These are phyloP conservation scores for Tetrahymena thermophila DNA, from an alignment of 73 alveolate genomes.

Conservation along the genomic window DNA sequence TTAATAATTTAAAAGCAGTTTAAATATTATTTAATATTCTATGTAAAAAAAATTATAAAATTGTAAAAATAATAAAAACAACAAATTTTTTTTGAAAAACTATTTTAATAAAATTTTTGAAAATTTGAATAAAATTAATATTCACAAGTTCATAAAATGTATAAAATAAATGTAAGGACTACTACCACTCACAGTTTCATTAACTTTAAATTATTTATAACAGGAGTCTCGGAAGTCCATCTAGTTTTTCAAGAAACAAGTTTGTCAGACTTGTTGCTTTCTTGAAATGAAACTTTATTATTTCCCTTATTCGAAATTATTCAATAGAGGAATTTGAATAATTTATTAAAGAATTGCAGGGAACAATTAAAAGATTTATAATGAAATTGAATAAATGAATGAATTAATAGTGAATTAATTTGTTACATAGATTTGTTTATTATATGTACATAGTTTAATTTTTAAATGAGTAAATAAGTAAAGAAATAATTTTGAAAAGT, in stretches of 20 bases:
- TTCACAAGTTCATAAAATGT: neutral
- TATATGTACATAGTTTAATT: no score
- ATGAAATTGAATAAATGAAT: no score
- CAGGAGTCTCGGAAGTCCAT: conserved; percentile 7
- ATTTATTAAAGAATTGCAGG: neutral
- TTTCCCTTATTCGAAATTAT: neutral
- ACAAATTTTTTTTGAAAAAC: no score
- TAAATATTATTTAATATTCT: no score
- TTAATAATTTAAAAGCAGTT: no score
- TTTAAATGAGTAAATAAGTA: no score
- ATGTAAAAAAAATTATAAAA: no score
- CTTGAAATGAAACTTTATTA: neutral
- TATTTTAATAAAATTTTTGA: no score
- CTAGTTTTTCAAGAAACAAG: neutral
- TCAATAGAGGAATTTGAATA: neutral
- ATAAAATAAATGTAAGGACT: neutral
- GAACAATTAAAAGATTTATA: neutral
- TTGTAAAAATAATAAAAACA: no score
- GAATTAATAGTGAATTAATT: no score
- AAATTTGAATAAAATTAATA: neutral
- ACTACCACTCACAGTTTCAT: neutral
- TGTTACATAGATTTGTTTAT: no score
- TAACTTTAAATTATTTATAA: neutral
- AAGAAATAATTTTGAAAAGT: no score
- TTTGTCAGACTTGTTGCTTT: neutral